A percentile compares a stretch with the other conserved stretches of the same genome.
Evolutionary conservation across 371 early-diverging fungal species (phyloP).

Genomic region (Mortierella sp.): DNA sequence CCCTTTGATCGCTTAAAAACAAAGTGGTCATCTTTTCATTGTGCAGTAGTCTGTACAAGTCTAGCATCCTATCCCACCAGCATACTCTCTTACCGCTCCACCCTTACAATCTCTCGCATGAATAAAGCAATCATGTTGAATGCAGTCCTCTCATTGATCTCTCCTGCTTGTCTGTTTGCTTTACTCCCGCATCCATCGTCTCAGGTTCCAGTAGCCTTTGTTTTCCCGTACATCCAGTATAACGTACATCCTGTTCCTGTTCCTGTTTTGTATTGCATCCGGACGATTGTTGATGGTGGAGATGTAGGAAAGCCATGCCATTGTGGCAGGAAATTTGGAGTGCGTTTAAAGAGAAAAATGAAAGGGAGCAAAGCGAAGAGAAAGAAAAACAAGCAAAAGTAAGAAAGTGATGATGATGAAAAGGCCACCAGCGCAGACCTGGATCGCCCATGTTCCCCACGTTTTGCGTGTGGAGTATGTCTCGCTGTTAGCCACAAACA

Average conservation of each 20-base stretch:
- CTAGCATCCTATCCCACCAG: neutral
- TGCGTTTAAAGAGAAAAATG: neutral
- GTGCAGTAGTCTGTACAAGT: neutral
- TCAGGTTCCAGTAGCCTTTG: neutral
- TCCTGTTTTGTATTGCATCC: neutral
- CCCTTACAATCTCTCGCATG: neutral
- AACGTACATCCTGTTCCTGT: neutral
- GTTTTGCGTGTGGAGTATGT: neutral
- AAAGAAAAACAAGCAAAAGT: neutral
- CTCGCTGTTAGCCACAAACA: neutral
- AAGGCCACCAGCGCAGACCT: neutral
- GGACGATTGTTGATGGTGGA: no score
- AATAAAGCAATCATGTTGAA: constrained; percentile 7
- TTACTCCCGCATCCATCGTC: neutral
- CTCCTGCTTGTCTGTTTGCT: neutral
- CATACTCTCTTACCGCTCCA: constrained; percentile 6
- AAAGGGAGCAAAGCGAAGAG: neutral
- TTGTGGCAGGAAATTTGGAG: neutral
- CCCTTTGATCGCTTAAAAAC: constrained; percentile 84
- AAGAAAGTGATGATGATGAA: neutral
- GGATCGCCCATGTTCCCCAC: neutral
- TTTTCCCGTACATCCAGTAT: neutral
- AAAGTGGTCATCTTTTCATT: neutral
- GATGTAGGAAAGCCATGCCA: no score
- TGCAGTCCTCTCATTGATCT: neutral